Percentiles rank a stretch among this genome's conserved stretches.
Conservation (phyloP, 371 early-diverging fungal genomes). For the Rhizopus delemar region DNA sequence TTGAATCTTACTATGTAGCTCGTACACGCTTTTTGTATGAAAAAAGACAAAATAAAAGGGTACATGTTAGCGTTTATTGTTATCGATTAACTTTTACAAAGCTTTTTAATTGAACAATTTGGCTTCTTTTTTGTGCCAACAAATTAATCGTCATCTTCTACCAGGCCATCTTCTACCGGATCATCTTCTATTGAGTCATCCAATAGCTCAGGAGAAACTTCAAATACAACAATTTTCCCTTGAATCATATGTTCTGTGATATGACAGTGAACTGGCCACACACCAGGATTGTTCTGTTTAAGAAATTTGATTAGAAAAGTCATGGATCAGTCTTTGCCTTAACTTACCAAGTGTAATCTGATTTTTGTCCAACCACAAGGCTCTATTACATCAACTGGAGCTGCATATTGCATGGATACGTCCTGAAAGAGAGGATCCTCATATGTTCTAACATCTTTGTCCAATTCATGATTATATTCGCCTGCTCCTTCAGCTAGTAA, state of each 20-base stretch:
- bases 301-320: not conserved
- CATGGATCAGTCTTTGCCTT: not conserved
- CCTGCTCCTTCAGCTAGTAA: constrained; percentile 37
- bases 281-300: constrained; percentile 47
- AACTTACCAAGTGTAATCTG: constrained; percentile 30
- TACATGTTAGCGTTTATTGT: too few relatives aligned
- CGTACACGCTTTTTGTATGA: too few relatives aligned
- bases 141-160: too few relatives aligned
- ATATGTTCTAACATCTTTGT: constrained; percentile 30
- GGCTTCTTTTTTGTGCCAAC: too few relatives aligned
- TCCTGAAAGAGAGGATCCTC: constrained; percentile 30
- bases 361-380: constrained; percentile 45
- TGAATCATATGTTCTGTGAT: constrained; percentile 51
- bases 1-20: too few relatives aligned
- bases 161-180: too few relatives aligned
- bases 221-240: constrained; percentile 42
- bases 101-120: too few relatives aligned
- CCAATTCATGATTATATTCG: constrained; percentile 25
- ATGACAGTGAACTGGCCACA: constrained; percentile 54
- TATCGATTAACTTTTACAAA: too few relatives aligned
- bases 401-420: constrained; percentile 34
- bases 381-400: not conserved
- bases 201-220: constrained; percentile 30
- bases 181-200: not conserved
- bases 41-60: too few relatives aligned